Conservation (phyloP, 2,329 filamentous ascomycete genomes). For the Nannizziopsis arthrosporioides region DNA sequence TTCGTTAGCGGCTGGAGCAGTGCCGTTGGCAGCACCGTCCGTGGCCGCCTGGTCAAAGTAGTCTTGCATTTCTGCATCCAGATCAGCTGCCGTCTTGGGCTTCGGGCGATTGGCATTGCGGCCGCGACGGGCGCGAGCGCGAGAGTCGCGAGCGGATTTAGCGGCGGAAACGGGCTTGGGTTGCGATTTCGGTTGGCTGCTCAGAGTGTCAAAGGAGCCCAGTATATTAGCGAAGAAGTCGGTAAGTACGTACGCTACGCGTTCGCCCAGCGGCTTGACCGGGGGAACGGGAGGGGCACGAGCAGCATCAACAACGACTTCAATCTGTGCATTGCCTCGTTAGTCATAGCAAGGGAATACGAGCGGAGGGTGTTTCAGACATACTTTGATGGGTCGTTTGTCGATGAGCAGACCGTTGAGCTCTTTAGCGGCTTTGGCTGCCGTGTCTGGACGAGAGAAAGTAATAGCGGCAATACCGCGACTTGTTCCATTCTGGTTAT, state of each 20-base stretch:
- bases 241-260: conserved; percentile 53
- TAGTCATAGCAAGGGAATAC: conserved; percentile 15
- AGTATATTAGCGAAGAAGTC: neutral
- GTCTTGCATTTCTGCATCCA: conserved; percentile 95
- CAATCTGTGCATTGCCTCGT: conserved; percentile 48
- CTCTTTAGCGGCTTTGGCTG: conserved; percentile 68
- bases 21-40: conserved; percentile 36
- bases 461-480: conserved; percentile 84
- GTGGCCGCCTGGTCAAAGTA: conserved; percentile 46
- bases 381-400: conserved; percentile 76
- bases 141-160: conserved; percentile 49
- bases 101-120: conserved; percentile 57
- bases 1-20: conserved; percentile 38
- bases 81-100: conserved; percentile 83
- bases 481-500: conserved; percentile 84
- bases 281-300: conserved; percentile 55
- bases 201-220: neutral
- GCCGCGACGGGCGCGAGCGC: conserved; percentile 41
- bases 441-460: conserved; percentile 70
- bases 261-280: conserved; percentile 69
- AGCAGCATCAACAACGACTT: conserved; percentile 73
- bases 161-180: conserved; percentile 69
- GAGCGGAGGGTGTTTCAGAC: conserved; percentile 3
- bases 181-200: conserved; percentile 54
- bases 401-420: conserved; percentile 87